Evolutionary conservation across 2,329 filamentous ascomycete genomes (phyloP), one percentile per base, ranked within the genome.

Genomic region (Calonectria pseudoreteaudii): DNA sequence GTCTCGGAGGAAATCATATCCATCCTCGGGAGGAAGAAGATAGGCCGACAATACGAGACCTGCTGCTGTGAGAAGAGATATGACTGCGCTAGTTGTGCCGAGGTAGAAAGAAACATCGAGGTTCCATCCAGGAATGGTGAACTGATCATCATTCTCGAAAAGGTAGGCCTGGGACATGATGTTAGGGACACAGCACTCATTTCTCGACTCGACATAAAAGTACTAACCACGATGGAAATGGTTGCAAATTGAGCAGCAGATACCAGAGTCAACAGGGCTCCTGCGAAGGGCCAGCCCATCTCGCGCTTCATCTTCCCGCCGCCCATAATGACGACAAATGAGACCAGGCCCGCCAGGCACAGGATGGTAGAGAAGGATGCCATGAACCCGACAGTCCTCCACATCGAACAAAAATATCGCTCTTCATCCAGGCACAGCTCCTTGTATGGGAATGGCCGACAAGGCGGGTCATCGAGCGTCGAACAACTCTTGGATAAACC

Each of bases 371-470:
- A 91, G 79, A 98, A 94, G 67, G 93, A 94, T 87, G 98, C 95
- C 76, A 98, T 86, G 85, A 98, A 98, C 30, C 94, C 95, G 44
- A 95, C 92, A 31, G 92, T 95, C 73, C 94, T 91, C 96, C 96
- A 99, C 90, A 97, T 94, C 80, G 92, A 94, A 88, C 97, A 98
- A 86, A 98, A 98, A 81, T 92, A 91, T 66, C 91, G 89, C 78
- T 93, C 90, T 31, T 80, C 83, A 44, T 80, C 79, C 30, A 82
- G 79, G 72, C 85, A 86, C 30, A 85, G 72, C 38, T 83, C 80
- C 26, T 79, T 78, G 26, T 79, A 78, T 20, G 84, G 84, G 64
- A 84, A 85, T 18, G 77, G 75, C 68, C 88, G 87, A 84, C 94
- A 96, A 60, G 86, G 84, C n/a, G 86, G 85, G 65, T 91, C 88